phyloP scores from a whole-genome alignment of 352 stramenopile genomes.

The Globisporangium radiosum region DNA sequence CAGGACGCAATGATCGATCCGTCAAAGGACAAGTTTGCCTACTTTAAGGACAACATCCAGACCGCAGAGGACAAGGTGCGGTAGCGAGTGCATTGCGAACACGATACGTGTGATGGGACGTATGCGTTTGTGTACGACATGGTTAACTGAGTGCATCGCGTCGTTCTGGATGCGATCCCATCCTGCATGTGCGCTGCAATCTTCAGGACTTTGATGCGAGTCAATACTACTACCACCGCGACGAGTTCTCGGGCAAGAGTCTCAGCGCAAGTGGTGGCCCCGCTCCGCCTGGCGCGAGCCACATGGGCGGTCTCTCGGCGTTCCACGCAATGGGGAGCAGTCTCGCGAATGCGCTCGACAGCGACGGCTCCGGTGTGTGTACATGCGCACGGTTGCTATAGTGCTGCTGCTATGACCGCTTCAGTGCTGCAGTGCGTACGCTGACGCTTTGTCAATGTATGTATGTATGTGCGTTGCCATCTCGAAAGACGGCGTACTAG shows the following conservation, averaged over 20 bases:
- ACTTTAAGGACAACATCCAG: slow-evolving; percentile 89
- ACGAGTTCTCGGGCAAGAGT: slow-evolving; percentile 52
- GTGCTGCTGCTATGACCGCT: too few relatives aligned
- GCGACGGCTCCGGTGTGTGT: slow-evolving; percentile 12
- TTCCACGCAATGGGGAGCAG: slow-evolving; percentile 48
- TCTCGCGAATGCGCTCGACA: slow-evolving; percentile 21
- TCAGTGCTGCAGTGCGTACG: too few relatives aligned
- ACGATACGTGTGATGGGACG: background rate
- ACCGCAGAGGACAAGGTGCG: slow-evolving; percentile 80
- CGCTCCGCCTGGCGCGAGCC: slow-evolving; percentile 10
- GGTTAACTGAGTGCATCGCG: background rate
- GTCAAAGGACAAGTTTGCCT: slow-evolving; percentile 85
- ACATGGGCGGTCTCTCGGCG: slow-evolving; percentile 31
- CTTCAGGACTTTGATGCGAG: slow-evolving; percentile 80
- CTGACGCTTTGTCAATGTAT: background rate
- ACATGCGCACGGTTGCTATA: background rate
- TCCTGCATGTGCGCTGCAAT: too few relatives aligned
- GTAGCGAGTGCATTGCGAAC: background rate
- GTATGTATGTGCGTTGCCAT: background rate
- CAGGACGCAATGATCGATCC: slow-evolving; percentile 61
- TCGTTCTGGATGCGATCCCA: background rate
- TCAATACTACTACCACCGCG: slow-evolving; percentile 85
- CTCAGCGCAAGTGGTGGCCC: slow-evolving; percentile 18
- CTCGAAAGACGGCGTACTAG: slow-evolving; percentile 2
- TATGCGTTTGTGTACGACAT: background rate